Conservation (phyloP, 164 flowering plant genomes). For the Aristolochia fimbriata region DNA sequence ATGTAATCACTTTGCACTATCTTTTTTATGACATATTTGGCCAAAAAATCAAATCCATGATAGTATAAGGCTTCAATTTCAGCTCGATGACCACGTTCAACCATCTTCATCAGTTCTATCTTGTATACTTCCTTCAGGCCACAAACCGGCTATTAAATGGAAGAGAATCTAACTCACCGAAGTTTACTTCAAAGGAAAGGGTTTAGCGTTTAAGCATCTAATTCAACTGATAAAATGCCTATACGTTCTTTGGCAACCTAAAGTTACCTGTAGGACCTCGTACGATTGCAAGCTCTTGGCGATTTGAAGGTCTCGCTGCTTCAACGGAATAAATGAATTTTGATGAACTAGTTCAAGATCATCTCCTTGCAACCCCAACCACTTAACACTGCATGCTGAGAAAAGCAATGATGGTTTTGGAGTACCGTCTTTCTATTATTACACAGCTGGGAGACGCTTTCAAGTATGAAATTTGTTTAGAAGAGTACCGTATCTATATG, state of each 20-base stretch:
- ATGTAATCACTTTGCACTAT: conserved; percentile 68
- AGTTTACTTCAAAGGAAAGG: too few relatives aligned
- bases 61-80: conserved; percentile 81
- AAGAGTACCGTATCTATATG: conserved; percentile 68
- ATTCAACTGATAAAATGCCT: too few relatives aligned
- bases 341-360: conserved; percentile 68
- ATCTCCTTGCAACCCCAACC: conserved; percentile 76
- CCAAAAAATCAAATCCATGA: conserved; percentile 73
- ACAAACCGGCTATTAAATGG: neutral
- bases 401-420: neutral
- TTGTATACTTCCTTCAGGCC: conserved; percentile 45
- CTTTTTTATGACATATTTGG: conserved; percentile 59
- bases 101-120: conserved; percentile 61
- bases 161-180: too few relatives aligned
- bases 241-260: neutral
- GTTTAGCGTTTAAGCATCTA: too few relatives aligned
- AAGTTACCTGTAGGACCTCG: conserved; percentile 51
- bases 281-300: conserved; percentile 82
- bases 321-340: conserved; percentile 54
- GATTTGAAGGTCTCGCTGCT: conserved; percentile 69
- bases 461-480: neutral
- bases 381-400: conserved; percentile 90
- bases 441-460: neutral
- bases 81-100: conserved; percentile 57
- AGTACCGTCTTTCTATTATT: neutral